Evolutionary conservation across 2,329 filamentous ascomycete species (phyloP), one percentile per base, ranked within the genome.

Genomic region (Alternaria dauci): DNA sequence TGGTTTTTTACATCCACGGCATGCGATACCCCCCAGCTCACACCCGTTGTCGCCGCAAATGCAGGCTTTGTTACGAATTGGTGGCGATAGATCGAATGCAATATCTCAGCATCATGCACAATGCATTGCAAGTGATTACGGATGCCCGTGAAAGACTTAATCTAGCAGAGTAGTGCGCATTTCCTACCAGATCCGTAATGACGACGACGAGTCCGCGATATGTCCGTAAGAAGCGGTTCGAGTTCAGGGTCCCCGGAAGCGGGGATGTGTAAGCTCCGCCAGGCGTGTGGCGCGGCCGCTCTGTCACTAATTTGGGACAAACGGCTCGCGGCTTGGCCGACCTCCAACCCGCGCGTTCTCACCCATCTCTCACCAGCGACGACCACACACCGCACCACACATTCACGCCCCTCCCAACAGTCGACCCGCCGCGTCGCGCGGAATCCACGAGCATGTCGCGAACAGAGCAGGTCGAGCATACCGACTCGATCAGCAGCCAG

Each of bases 401-500:
- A 55, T 55, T 62, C 59, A 52, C 58, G 6, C 16, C 34, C 34
- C 54, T n/a, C n/a, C 63, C 60, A 69, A 62, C 55, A 55, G 58
- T 56, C 60, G 50, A 59, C 59, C 58, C 62, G 72, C 74, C 71
- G 73, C 76, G 66, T 64, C 58, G 67, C 70, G 72, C 73, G 69
- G 71, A 76, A 76, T 64, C 57, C 51, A 52, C 36, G 66, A 70
- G 47, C 61, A 83, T 83, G 81, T 81, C 81, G 77, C 81, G 80
- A 70, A 80, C 81, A 62, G 73, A 79, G 66, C 73, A 74, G 59
- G 76, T 81, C 67, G 79, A 81, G 63, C 76, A 77, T 28, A 75
- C 73, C 61, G 81, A 82, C 63, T 80, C 78, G 46, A 80, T 79
- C 62, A 77, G 77, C 52, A 76, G 76, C 70, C 77, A 82, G 68